Base-by-base conservation (phyloP, 2,329 filamentous ascomycete species). In the Fonsecaea monophora region DNA sequence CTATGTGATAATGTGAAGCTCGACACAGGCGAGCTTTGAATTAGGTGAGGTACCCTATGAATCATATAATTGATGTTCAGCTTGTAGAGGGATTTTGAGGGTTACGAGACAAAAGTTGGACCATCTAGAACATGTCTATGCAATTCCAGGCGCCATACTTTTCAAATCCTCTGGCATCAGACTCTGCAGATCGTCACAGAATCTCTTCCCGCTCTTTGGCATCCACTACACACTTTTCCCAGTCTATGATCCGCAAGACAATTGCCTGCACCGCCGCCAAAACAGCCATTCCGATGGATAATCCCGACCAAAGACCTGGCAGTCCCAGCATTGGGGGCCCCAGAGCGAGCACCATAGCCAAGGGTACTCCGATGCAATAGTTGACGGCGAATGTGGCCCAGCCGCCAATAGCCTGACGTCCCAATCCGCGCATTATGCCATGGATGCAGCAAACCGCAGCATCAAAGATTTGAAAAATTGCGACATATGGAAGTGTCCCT, bases 401-500 rank as follows among this genome's bases (percentile, higher is more conserved):
- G 0, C 92, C 91, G 12, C 92, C 92, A 63, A 95, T 87, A 67
- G 90, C 87, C 77, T 95, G 92, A 67, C 89, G 86, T 2, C 92
- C 92, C 21, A 95, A 84, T 8, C 92, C 92, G 34, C 92, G 84
- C 54, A 96, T 82, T 34, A 95, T 81, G 5, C 92, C 92, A 74
- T 92, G 90, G 40, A 89, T 89, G 30, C 89, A 88, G 6, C 88
- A 85, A 0, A 89, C 85, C 32, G 92, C 75, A 2, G 89, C 87
- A 76, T 96, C 92, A 71, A 92, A 92, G 35, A 94, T 83, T 76
- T 95, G 91, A 83, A 95, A 92, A 1, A 90, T 82, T 0, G 91
- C 91, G 64, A 89, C 89, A 3, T 94, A 78, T 0, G 91, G 91
- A 50, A 94, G 82, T 1, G 90, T 85, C 2, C 77, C 77, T 0